A percentile compares a stretch with the other conserved stretches of the same genome.
Evolutionary conservation across 495 filamentous ascomycete genomes (phyloP).

Genomic region (Daldinia grandis): DNA sequence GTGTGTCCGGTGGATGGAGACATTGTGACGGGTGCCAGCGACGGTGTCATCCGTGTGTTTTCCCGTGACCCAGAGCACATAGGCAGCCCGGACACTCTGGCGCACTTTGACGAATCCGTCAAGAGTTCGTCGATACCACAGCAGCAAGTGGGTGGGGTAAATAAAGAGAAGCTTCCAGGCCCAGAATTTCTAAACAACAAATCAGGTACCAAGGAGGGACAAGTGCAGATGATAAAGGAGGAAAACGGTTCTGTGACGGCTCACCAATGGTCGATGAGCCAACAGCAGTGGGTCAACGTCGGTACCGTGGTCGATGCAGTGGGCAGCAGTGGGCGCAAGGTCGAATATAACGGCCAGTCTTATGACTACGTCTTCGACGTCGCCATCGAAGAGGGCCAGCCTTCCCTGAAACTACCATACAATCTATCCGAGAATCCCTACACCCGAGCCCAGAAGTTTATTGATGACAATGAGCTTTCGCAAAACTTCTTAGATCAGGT

Average conservation of each 20-base stretch:
- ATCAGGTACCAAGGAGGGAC: constrained; percentile 89
- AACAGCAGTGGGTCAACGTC: constrained; percentile 78
- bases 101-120: constrained; percentile 81
- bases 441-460: constrained; percentile 89
- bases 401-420: constrained; percentile 91
- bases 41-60: constrained; percentile 86
- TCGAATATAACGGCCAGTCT: constrained; percentile 81
- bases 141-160: constrained; percentile 76
- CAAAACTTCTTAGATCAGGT: constrained; percentile 92
- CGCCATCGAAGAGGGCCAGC: constrained; percentile 95
- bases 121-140: constrained; percentile 84
- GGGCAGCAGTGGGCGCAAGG: constrained; percentile 76
- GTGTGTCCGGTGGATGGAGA: constrained; percentile 83
- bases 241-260: constrained; percentile 79
- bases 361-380: constrained; percentile 99
- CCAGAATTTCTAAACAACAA: constrained; percentile 83
- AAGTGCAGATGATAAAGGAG: constrained; percentile 89
- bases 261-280: constrained; percentile 76
- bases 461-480: constrained; percentile 88
- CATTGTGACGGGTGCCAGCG: constrained; percentile 91
- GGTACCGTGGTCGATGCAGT: constrained; percentile 93
- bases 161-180: constrained; percentile 89
- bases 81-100: constrained; percentile 64
- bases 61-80: constrained; percentile 74
- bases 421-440: constrained; percentile 94